A percentile compares a stretch with the other conserved stretches of the same genome.
Conservation (phyloP, 192 early-diverging fungal species). For the Lobosporangium transversale region DNA sequence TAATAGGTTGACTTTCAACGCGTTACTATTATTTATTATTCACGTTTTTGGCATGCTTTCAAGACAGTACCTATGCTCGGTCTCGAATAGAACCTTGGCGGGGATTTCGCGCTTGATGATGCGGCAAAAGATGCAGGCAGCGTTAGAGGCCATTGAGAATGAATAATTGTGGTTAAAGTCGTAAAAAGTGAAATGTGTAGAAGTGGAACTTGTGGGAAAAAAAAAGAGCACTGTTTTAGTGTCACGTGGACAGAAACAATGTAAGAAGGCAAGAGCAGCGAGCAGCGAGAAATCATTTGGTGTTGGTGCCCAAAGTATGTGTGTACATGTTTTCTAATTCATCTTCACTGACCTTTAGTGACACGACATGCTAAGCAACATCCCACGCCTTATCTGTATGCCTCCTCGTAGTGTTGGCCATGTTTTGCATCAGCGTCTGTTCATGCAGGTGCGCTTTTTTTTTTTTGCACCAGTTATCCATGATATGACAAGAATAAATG, state of each 20-base stretch:
- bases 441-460: constrained; percentile 9
- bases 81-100: constrained; percentile 85
- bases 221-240: too few species aligned
- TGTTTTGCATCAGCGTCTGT: constrained; percentile 17
- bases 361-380: constrained; percentile 2
- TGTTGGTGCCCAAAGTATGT: too few species aligned
- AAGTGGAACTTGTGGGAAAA: too few species aligned
- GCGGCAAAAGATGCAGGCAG: constrained; percentile 91
- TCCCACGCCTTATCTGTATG: constrained; percentile 7
- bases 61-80: constrained; percentile 73
- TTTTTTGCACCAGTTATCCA: not conserved
- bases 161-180: not conserved
- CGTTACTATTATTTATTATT: too few species aligned
- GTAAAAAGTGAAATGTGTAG: not conserved
- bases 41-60: too few species aligned
- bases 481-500: not conserved
- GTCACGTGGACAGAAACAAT: too few species aligned
- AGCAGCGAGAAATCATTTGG: too few species aligned
- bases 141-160: constrained; percentile 61
- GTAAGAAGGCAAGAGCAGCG: too few species aligned
- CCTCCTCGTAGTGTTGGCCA: not conserved
- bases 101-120: constrained; percentile 89
- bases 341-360: not conserved
- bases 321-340: not conserved
- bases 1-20: too few species aligned